Base-by-base conservation (phyloP, 495 filamentous ascomycete genomes). In the Aspergillus ostianus region DNA sequence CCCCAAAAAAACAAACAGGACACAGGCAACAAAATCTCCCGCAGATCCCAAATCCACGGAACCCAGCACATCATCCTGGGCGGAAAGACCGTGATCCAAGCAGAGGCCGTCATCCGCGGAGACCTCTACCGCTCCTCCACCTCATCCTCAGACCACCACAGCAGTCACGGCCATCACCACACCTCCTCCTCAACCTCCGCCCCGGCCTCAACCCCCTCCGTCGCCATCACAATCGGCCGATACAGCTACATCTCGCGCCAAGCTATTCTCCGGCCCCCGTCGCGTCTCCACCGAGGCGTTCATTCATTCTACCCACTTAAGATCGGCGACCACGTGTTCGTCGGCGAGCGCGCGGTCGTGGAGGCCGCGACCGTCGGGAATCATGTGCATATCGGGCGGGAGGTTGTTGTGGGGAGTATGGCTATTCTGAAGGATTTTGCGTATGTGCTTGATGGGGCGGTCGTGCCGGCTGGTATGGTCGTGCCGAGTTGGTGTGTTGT, bases 61-160 rank as follows among this genome's bases (percentile, higher is more conserved):
- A 96, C 92, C 26, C 91, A 93, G 59, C 93, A 98, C 77, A 97
- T 98, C 72, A 96, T 96, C 75, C 90, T 98, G 15, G 93, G 91
- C 64, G 94, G 94, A 58, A 95, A 93, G 74, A 94, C 91, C 10
- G 90, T 97, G 64, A 95, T 98, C 69, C 87, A 92, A 76, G 87
- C 91, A 56, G 90, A 95, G 67, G 93, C 89, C 63, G 89, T 91
- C 67, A 92, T 98, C 68, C 89, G 94, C 48, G 94, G 93, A 47
- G 95, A 98, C 67, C 87, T 97, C 18, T 83, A 88, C 32, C 84
- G 90, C 13, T 57, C 63, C 9, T 64, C 71, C 20, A 65, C 77
- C 52, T 63, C 74, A 53, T 29, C 68, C 36, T 57, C 69, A 46
- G 56, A 63, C 13, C 59, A 53, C 54, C 63, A 55, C 52, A 7